Percentiles rank a stretch among this genome's conserved stretches.
Conservation (phyloP, 169 alveolate genomes). For the Plasmodium reichenowi region DNA sequence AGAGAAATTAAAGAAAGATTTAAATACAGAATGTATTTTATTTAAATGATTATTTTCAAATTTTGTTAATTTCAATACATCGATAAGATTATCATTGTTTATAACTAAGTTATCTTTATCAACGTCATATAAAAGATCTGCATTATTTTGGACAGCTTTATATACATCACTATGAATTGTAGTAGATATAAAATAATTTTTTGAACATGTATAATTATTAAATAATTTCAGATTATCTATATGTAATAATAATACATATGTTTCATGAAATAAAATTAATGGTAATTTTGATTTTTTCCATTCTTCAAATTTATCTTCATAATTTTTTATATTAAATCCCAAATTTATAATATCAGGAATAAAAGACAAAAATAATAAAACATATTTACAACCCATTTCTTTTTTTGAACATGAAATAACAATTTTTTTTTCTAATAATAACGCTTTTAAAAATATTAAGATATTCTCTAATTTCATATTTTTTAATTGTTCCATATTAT, state of each 20-base stretch:
- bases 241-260: conserved; percentile 48
- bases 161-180: conserved; percentile 55
- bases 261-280: conserved; percentile 68
- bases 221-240: conserved; percentile 57
- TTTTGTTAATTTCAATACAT: conserved; percentile 57
- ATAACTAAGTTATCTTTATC: conserved; percentile 53
- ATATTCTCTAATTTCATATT: conserved; percentile 57
- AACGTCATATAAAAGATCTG: conserved; percentile 38
- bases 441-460: conserved; percentile 49
- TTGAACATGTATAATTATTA: conserved; percentile 41
- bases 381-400: conserved; percentile 28
- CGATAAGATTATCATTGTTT: conserved; percentile 26
- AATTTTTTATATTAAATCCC: conserved; percentile 66
- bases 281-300: conserved; percentile 62
- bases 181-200: conserved; percentile 61
- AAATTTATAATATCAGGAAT: conserved; percentile 74
- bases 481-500: conserved; percentile 24
- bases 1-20: conserved; percentile 58
- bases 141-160: conserved; percentile 29
- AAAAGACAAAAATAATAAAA: conserved; percentile 46
- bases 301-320: conserved; percentile 61
- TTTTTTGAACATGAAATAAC: conserved; percentile 58
- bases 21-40: conserved; percentile 27
- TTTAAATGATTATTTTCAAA: conserved; percentile 69
- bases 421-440: conserved; percentile 58